Base-by-base conservation (phyloP, 2,329 filamentous ascomycete genomes). In the Fusarium sp. region DNA sequence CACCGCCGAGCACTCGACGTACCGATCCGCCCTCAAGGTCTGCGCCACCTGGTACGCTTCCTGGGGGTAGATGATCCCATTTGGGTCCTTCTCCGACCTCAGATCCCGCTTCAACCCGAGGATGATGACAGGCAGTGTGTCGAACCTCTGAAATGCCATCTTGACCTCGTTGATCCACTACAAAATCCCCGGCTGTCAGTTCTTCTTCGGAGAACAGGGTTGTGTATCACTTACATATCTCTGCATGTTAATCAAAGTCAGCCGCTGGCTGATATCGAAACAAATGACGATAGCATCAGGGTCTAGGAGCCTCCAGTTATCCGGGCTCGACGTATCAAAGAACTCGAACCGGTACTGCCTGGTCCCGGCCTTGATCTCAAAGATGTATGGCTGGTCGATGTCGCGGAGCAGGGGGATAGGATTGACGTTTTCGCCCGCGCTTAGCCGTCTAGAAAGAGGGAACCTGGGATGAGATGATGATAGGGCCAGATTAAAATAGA, bases 1-100 rank as follows among this genome's bases (percentile, higher is more conserved):
- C 51, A 84, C 78, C 6, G 87, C 86, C 1, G 87, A 89, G 77
- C 87, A 90, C 72, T 90, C 88, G 75, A 89, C 84, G 71, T 90
- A 90, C 67, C 85, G 85, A 76, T 90, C 88, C 50, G 83, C 86
- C 57, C 87, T 80, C 81, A 90, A 82, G 68, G 84, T 82, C 72
- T 89, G 86, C 20, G 87, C 83, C 55, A 84, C 75, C 25, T 81
- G 81, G 72, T 88, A 87, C 1, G 82, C 87, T 76, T 90, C 88
- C 65, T 89, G 84, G 10, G 88, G 88, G 65, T 87, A 86, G 56
- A 89, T 86, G 68, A 86, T 83, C 29, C 86, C 86, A 64, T 88
- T 87, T 2, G 86, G 86, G 70, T 89, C 87, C 11, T 80, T 79
- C 65, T 88, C 86, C 2, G 84, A 86, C 61, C 86, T 80, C 58